These are phyloP conservation scores for Trichophyton mentagrophytes DNA, from an alignment of 2,329 filamentous ascomycete genomes.

Conservation along the genomic window DNA sequence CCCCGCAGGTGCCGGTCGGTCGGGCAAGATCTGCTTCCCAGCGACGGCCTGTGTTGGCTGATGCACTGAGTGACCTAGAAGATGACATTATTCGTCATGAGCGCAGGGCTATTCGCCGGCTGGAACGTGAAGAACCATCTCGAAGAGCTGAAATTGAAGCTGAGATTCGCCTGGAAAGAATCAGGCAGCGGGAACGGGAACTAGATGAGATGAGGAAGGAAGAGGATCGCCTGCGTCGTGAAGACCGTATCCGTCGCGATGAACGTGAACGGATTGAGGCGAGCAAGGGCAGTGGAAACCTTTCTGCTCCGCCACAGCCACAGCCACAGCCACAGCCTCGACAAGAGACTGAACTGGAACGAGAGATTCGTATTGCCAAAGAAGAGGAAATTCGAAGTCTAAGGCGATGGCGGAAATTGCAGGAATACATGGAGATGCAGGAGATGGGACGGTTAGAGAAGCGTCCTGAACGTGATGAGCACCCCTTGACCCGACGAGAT, in stretches of 20 bases:
- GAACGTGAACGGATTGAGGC: neutral
- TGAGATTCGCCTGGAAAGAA: neutral
- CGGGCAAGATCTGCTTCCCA: slow-evolving; percentile 6
- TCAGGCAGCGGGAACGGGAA: neutral
- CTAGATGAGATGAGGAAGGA: neutral
- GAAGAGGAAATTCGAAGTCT: neutral
- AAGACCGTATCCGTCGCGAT: neutral
- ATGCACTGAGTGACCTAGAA: slow-evolving; percentile 16
- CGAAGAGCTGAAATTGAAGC: neutral
- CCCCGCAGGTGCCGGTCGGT: neutral
- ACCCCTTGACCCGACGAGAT: slow-evolving; percentile 11
- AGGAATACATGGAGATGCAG: neutral
- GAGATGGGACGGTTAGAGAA: slow-evolving; percentile 15
- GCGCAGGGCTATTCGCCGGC: neutral
- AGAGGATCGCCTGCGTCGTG: neutral
- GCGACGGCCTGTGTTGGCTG: neutral
- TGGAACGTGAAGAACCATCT: neutral
- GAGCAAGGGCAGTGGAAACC: neutral
- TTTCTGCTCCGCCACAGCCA: neutral
- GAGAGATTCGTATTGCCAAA: neutral
- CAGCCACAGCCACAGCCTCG: neutral
- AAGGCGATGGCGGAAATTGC: neutral
- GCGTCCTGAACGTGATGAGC: slow-evolving; percentile 6
- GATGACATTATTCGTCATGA: slow-evolving; percentile 8
- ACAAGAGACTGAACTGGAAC: slow-evolving; percentile 4